Evolutionary conservation across 345 rosid genomes (phyloP).

Genomic region (Eutrema japonicum): DNA sequence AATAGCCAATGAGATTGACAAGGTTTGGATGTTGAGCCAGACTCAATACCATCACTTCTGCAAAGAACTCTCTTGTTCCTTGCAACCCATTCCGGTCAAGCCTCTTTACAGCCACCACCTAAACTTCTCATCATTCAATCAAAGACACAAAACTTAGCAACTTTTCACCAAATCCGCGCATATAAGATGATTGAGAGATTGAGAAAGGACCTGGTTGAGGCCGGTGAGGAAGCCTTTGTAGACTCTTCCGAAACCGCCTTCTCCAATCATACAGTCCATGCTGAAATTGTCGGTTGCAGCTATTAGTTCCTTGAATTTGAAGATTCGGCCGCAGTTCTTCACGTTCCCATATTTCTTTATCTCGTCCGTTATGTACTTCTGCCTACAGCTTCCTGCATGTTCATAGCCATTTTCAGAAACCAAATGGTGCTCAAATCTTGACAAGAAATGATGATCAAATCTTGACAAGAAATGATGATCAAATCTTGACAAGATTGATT

Average conservation of each 20-base stretch:
- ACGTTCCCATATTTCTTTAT: slow-evolving; percentile 53
- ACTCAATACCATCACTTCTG: slow-evolving; percentile 67
- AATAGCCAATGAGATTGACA: slow-evolving; percentile 68
- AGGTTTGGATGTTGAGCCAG: slow-evolving; percentile 63
- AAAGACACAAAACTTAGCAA: slow-evolving; percentile 5
- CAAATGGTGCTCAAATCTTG: not conserved
- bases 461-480: slow-evolving; percentile 2
- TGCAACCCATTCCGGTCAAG: slow-evolving; percentile 65
- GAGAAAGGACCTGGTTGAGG: slow-evolving; percentile 45
- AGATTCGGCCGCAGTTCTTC: slow-evolving; percentile 44
- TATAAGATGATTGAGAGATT: not conserved
- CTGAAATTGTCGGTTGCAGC: slow-evolving; percentile 62
- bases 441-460: not conserved
- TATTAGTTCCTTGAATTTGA: slow-evolving; percentile 54
- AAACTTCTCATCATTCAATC: slow-evolving; percentile 36
- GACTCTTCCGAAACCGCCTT: slow-evolving; percentile 75
- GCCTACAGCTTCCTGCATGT: slow-evolving; percentile 51
- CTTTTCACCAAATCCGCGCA: not conserved
- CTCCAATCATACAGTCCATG: slow-evolving; percentile 53
- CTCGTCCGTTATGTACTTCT: slow-evolving; percentile 50
- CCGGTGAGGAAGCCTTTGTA: slow-evolving; percentile 56
- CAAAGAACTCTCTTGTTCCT: slow-evolving; percentile 72
- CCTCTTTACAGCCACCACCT: slow-evolving; percentile 72
- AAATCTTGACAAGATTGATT: slow-evolving; percentile 18
- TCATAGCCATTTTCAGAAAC: slow-evolving; percentile 9